phyloP scores from a whole-genome alignment of 2,329 filamentous ascomycete species.

The Fusarium verticillioides region DNA sequence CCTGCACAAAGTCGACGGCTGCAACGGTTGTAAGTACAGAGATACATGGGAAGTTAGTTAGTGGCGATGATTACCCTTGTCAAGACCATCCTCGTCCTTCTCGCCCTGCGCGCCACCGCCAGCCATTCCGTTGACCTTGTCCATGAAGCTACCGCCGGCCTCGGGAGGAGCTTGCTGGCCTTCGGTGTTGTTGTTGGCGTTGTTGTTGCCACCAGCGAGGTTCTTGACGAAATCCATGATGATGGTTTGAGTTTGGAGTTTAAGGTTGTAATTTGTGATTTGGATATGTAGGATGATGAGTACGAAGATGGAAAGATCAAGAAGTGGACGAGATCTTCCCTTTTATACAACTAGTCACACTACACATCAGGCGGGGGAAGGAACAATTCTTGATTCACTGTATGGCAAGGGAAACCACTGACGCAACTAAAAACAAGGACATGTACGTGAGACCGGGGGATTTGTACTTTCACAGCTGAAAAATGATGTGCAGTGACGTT shows the following conservation, averaged over 20 bases:
- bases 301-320: not conserved
- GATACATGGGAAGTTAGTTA: rapidly evolving
- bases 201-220: constrained; percentile 53
- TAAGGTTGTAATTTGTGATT: not conserved
- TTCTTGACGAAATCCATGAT: constrained; percentile 69
- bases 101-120: constrained; percentile 80
- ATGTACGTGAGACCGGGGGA: not conserved
- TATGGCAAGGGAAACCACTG: constrained; percentile 20
- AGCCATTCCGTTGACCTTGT: constrained; percentile 77
- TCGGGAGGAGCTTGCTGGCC: constrained; percentile 41
- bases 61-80: constrained; percentile 70
- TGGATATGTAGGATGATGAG: not conserved
- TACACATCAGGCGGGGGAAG: not conserved
- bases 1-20: constrained; percentile 83
- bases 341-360: constrained; percentile 20
- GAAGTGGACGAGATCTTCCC: not conserved
- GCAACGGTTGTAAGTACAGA: not conserved
- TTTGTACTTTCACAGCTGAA: constrained; percentile 25
- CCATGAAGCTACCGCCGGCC: constrained; percentile 63
- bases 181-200: constrained; percentile 41
- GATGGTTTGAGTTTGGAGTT: not conserved
- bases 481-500: constrained; percentile 38
- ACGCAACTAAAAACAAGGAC: constrained; percentile 32
- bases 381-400: constrained; percentile 24
- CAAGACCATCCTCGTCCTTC: constrained; percentile 84